Evolutionary conservation across 83 land plant genomes (phyloP).

Genomic region (Diphasiastrum complanatum): DNA sequence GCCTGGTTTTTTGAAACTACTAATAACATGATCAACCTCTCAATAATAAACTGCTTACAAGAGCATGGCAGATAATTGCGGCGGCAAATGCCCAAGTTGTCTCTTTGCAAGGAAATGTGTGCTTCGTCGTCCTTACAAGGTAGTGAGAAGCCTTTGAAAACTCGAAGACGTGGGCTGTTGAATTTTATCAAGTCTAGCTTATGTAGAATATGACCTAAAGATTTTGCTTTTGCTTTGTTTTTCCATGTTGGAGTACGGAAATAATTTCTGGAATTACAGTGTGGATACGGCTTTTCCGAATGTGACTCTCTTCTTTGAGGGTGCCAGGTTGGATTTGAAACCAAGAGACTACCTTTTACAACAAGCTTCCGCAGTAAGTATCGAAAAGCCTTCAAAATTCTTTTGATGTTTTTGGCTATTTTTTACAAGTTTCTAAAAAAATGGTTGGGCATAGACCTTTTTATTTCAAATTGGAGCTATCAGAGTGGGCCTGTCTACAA

Average conservation of each 20-base stretch:
- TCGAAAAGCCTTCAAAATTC: background rate
- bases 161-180: background rate
- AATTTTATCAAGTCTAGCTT: background rate
- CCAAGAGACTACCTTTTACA: slow-evolving; percentile 56
- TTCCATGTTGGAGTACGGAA: background rate
- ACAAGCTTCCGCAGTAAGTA: slow-evolving; percentile 41
- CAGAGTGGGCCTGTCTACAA: too few relatives aligned
- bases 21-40: background rate
- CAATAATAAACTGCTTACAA: slow-evolving; percentile 32
- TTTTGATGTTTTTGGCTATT: too few relatives aligned
- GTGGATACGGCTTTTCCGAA: slow-evolving; percentile 41
- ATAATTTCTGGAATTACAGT: slow-evolving; percentile 23
- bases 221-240: background rate
- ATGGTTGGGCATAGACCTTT: too few relatives aligned
- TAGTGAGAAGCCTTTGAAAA: background rate
- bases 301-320: slow-evolving; percentile 46
- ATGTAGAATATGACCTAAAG: background rate
- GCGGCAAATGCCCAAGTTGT: too few relatives aligned
- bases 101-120: background rate
- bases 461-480: too few relatives aligned
- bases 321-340: slow-evolving; percentile 45
- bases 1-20: background rate
- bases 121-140: background rate
- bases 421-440: too few relatives aligned
- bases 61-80: too few relatives aligned